Base-by-base conservation (phyloP, 148 eudicot genomes). In the Vaccinium macrocarpon region DNA sequence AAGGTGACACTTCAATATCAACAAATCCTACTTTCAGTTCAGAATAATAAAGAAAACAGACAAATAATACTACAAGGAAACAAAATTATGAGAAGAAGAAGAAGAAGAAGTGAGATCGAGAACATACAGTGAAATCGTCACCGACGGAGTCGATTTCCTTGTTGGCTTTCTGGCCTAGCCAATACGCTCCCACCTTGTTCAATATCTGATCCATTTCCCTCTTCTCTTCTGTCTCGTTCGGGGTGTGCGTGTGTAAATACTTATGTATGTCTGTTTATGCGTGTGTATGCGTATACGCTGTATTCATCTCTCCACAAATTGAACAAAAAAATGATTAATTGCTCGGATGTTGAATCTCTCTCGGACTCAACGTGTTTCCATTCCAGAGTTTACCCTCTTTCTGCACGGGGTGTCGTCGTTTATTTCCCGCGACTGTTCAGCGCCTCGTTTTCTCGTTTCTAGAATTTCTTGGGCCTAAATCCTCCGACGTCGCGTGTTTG, bases 171-270 rank as follows among this genome's bases (percentile, higher is more conserved):
- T 93, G 90, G 51, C 97, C 95, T 4, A 94, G 29, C 98, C 95
- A 92, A 83, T 90, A 93, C 6, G 95, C 88, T 83, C 99, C 98
- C 56, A 94, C 92, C 91, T 94, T 94, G 84, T 89, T 90, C 82
- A 94, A n/a, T 8, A 96, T 81, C 83, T 90, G 90, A 89, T 96
- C 97, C 99, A 94, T 96, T 6, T 61, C 11, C 10, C 15, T 12
- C 64, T 57, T 57, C 59, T 55, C 21, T 55, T 79, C 25, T 79
- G 14, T 79, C 5, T 55, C 5, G 35, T 2, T 78, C 0, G 2
- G 12, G 29, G 8, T 12, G 16, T 15, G 1, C 14, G 8, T 32
- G 16, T 29, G 13, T 29, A 78, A 25, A 76, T 8, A 42, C 11
- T 1, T 13, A 48, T 19, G 27, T 21, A n/a, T 21, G 13, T 55